Percentiles rank a stretch among this genome's conserved stretches.
Conservation (phyloP, 202 grass and related monocot genomes). For the Panicum hallii region DNA sequence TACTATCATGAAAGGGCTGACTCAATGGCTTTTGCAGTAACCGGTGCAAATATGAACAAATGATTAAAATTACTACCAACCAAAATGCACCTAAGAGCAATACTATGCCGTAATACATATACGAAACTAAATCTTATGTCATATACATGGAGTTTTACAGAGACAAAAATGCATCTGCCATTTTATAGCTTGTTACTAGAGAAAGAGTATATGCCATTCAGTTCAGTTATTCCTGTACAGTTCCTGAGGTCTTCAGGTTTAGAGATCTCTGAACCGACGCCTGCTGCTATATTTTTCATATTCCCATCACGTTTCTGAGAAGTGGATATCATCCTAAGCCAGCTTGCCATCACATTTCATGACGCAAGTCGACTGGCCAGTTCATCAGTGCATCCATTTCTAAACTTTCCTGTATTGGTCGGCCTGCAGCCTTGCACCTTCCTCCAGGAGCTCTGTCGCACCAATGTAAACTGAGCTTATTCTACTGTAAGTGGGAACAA, state of each 20-base stretch:
- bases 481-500: conserved; percentile 27
- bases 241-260: conserved; percentile 8
- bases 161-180: conserved; percentile 40
- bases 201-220: background rate
- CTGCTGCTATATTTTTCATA: background rate
- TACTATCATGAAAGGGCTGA: background rate
- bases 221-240: background rate
- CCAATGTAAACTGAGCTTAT: conserved; percentile 14
- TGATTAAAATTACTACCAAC: no score
- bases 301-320: conserved; percentile 5
- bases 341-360: background rate
- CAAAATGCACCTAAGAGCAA: background rate
- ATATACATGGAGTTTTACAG: conserved; percentile 5
- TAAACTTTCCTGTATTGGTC: conserved; percentile 33
- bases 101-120: background rate
- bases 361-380: no score
- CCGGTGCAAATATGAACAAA: conserved; percentile 1
- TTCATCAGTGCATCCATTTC: background rate
- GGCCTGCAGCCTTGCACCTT: conserved; percentile 22
- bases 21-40: conserved; percentile 17
- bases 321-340: background rate
- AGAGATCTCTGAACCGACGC: conserved; percentile 1
- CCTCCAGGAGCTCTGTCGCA: conserved; percentile 43
- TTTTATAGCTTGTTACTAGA: conserved; percentile 38
- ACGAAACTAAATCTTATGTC: conserved; percentile 6